phyloP scores from a whole-genome alignment of 805 yeast genomes.

The Diddensiella caesifluorescens region DNA sequence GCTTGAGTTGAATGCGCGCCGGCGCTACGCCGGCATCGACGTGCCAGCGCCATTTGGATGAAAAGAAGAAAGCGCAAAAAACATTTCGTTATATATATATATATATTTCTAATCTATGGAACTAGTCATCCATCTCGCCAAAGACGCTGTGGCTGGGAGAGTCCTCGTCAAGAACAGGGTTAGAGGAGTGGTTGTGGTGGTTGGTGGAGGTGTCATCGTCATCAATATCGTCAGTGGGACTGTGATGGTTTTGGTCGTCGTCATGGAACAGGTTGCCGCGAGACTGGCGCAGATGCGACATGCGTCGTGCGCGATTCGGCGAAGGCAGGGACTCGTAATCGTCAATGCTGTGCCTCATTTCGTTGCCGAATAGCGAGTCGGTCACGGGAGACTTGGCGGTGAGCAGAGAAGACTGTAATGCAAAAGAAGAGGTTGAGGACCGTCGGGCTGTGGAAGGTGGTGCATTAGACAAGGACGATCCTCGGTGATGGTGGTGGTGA shows the following conservation, averaged over 20 bases:
- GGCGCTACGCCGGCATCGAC: slow-evolving; percentile 25
- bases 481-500: slow-evolving; percentile 6
- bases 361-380: slow-evolving; percentile 14
- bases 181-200: slow-evolving; percentile 5
- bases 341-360: slow-evolving; percentile 6
- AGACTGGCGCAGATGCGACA: slow-evolving; percentile 21
- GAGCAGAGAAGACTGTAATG: slow-evolving; percentile 10
- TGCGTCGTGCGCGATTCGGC: slow-evolving; percentile 19
- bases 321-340: slow-evolving; percentile 21
- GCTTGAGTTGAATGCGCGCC: slow-evolving; percentile 29
- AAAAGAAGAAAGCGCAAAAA: background rate
- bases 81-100: background rate
- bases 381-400: slow-evolving; percentile 17
- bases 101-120: background rate
- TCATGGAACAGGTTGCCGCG: slow-evolving; percentile 9
- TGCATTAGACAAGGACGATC: slow-evolving; percentile 17
- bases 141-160: slow-evolving; percentile 30
- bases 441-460: slow-evolving; percentile 18
- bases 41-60: slow-evolving; percentile 11
- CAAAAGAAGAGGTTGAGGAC: slow-evolving; percentile 10
- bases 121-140: slow-evolving; percentile 36
- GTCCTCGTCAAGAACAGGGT: slow-evolving; percentile 25
- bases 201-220: slow-evolving; percentile 9
- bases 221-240: slow-evolving; percentile 12
- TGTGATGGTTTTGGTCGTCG: slow-evolving; percentile 5